Evolutionary conservation across 805 yeast species (phyloP).

Genomic region (Saccharomycopsis oosterbeekiorum): DNA sequence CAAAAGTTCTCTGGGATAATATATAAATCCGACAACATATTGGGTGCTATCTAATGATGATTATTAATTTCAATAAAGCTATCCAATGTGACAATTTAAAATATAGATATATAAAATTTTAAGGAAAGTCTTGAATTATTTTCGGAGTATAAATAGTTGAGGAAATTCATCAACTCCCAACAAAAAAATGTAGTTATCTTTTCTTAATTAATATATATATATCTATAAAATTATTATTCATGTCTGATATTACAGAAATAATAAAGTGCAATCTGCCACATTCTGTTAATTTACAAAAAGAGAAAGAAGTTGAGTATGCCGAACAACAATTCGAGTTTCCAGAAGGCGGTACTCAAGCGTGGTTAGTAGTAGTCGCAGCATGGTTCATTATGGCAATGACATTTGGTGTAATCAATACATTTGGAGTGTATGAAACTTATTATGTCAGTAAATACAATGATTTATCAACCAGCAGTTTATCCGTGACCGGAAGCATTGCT

Average conservation of each 20-base stretch:
- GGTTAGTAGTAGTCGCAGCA: slow-evolving; percentile 43
- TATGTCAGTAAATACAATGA: slow-evolving; percentile 33
- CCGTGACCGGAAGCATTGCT: slow-evolving; percentile 46
- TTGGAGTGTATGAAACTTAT: slow-evolving; percentile 47
- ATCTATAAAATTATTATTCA: too few relatives aligned
- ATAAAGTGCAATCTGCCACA: neutral
- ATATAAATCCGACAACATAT: neutral
- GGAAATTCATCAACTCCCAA: neutral
- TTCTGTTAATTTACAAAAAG: neutral
- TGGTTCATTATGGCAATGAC: slow-evolving; percentile 38
- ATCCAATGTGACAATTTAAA: neutral
- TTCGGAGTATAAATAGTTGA: neutral
- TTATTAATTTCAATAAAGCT: too few relatives aligned
- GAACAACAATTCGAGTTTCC: slow-evolving; percentile 27
- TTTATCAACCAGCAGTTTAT: slow-evolving; percentile 36
- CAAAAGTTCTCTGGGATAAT: neutral
- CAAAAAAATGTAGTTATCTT: neutral
- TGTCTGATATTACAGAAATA: neutral
- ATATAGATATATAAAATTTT: too few relatives aligned
- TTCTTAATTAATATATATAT: too few relatives aligned
- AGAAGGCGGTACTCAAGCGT: slow-evolving; percentile 42
- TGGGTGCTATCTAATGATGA: neutral
- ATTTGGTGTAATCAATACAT: slow-evolving; percentile 51
- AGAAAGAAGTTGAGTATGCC: neutral
- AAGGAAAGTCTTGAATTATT: neutral